Base-by-base conservation (phyloP, 2,329 filamentous ascomycete species). In the Seiridium cupressi region DNA sequence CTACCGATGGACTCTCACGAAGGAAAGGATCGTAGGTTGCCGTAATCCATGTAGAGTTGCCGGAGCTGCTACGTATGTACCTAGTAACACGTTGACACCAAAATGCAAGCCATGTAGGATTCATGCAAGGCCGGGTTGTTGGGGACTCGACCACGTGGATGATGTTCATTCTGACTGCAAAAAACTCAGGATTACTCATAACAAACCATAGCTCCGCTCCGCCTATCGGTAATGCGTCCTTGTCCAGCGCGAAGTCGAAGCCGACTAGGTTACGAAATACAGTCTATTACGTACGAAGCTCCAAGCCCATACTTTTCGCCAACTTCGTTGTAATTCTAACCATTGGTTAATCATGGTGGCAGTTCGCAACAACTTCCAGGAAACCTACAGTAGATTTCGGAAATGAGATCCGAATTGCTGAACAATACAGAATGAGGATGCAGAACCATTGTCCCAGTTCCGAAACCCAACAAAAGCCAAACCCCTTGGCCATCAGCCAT, bases 121-220 rank as follows among this genome's bases (percentile, higher is more conserved):
- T 35, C 10, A n/a, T 35, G 32, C 49, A 35, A 53, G 38, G 38
- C 7, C 13, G 38, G 11, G 10, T 26, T 26, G 18, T 26, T 26
- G 18, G 18, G 18, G 18, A 26, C 18, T 26, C 38, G 13, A 48
- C 64, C 63, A 66, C 60, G 61, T 66, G 63, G 58, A 65, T 66
- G 63, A 65, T 59, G 63, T 57, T 66, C 63, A 66, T 65, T 60
- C 55, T 64, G 64, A 66, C 38, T 32, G 11, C n/a, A 26, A 3
- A 35, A 34, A n/a, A 35, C 31, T 53, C 18, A 53, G 6, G 49
- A 53, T 13, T 32, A 38, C 35, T 53, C 11, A 18, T 44, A 26
- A 49, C 47, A 49, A 32, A 26, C 5, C 26, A 32, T 49, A 49
- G 47, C 47, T 49, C 47, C 47, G 47, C 32, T 35, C 26, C 18